Evolutionary conservation across 768 basidiomycete genomes (phyloP), one percentile per base, ranked within the genome.

Genomic region (Gloeopeniophorella convolvens): DNA sequence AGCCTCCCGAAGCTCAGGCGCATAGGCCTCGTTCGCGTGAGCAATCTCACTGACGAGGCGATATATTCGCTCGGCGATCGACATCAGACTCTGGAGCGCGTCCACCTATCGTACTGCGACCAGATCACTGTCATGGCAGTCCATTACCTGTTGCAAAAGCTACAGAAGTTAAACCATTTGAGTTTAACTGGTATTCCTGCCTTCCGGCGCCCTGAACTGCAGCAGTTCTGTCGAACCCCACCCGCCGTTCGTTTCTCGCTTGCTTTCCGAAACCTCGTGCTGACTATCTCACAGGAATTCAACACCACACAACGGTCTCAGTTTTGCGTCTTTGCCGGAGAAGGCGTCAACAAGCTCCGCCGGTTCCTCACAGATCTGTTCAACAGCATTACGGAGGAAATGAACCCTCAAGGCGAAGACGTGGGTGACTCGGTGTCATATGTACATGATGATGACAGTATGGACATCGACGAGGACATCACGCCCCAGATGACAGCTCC

Each of bases 41-140:
- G 72, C 63, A 90, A 93, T 59, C 71, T 99, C 48, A 99, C 96
- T 10, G 96, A 99, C 63, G 83, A 95, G 60, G 91, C 91, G 2
- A 83, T 98, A 27, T 88, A 87, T 63, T 77, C 93, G 1, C 78
- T 99, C 9, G 89, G 82, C 8, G 87, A 91, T 54, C 80, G 91
- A 13, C 82, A 89, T 60, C 79, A 81, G 24, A 85, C 90, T 8
- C 75, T 98, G 20, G 96, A 99, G 65, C 85, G 96, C 33, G 91
- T 99, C 18, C 96, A 99, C 68, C 73, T 99, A 42, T 96, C 92
- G 2, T 97, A 98, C 64, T 99, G 96, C 66, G 91, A 96, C 65
- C 89, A 94, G 62, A 86, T 99, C 48, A 82, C 88, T 5, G 89
- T 97, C 59, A 78, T 84, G 71, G 93, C 93, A 15, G 80, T 98